Evolutionary conservation across 169 alveolate species (phyloP).

Genomic region (Babesia sp.): DNA sequence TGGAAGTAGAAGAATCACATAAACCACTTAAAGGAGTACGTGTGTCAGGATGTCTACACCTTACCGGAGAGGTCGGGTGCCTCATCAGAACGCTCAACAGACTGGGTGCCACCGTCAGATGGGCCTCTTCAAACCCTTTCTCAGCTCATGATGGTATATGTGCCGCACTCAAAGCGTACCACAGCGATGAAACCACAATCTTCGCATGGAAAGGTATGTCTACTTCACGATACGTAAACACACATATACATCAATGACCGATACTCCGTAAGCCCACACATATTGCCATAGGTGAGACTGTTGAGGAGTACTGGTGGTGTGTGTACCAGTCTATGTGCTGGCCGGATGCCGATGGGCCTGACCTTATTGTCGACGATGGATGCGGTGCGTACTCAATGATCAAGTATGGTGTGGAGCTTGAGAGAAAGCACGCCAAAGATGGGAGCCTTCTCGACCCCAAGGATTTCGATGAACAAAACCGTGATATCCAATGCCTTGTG

Average conservation of each 20-base stretch:
- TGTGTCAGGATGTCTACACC: slow-evolving; percentile 96
- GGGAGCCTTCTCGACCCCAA: slow-evolving; percentile 63
- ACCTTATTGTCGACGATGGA: slow-evolving; percentile 97
- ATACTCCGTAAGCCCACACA: too few relatives aligned
- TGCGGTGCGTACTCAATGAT: slow-evolving; percentile 94
- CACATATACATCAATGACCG: too few relatives aligned
- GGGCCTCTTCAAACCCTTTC: slow-evolving; percentile 97
- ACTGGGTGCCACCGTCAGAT: slow-evolving; percentile 95
- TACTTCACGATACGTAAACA: too few relatives aligned
- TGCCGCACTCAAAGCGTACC: slow-evolving; percentile 90
- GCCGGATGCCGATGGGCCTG: slow-evolving; percentile 96
- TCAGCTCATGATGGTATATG: slow-evolving; percentile 98
- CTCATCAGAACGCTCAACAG: slow-evolving; percentile 82
- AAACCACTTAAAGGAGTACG: slow-evolving; percentile 93
- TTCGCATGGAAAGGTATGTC: slow-evolving; percentile 93
- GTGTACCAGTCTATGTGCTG: slow-evolving; percentile 91
- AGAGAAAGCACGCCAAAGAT: slow-evolving; percentile 68
- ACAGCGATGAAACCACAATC: slow-evolving; percentile 87
- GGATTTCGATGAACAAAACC: slow-evolving; percentile 69
- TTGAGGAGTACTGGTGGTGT: slow-evolving; percentile 98
- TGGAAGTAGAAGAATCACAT: slow-evolving; percentile 86
- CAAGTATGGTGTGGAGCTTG: slow-evolving; percentile 89
- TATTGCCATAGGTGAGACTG: slow-evolving; percentile 75
- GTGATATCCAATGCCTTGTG: slow-evolving; percentile 73
- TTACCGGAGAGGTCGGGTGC: slow-evolving; percentile 94